These are phyloP conservation scores for Vitis hybrid DNA, from an alignment of 177 flowering plant species.

Conservation along the genomic window DNA sequence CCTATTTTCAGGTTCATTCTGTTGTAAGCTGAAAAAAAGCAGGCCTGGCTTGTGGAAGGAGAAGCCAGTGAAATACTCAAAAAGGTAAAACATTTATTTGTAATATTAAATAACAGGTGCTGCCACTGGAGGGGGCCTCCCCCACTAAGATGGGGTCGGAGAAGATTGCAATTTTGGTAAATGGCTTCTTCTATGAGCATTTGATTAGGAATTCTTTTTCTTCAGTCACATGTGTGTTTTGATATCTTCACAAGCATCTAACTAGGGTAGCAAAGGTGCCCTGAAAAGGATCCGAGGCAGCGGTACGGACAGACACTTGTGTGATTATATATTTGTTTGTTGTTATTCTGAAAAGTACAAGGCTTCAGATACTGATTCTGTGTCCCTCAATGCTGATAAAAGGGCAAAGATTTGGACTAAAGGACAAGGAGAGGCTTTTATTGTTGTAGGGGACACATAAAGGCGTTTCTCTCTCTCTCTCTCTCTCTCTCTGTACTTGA, in stretches of 20 bases:
- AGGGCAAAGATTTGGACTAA: slow-evolving; percentile 2
- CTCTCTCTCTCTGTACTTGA: neutral
- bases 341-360: slow-evolving; percentile 18
- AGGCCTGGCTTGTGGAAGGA: neutral
- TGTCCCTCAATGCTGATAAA: slow-evolving; percentile 10
- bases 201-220: neutral
- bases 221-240: neutral
- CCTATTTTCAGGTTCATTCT: slow-evolving; percentile 9
- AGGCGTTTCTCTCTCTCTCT: too few relatives aligned
- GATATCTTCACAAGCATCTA: neutral
- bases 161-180: neutral
- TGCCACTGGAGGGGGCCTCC: neutral
- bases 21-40: slow-evolving; percentile 1
- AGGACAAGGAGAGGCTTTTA: slow-evolving; percentile 21
- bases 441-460: slow-evolving; percentile 5
- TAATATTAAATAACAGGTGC: neutral
- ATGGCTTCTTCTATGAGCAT: neutral
- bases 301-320: neutral
- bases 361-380: slow-evolving; percentile 24
- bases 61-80: neutral
- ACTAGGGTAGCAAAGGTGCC: neutral
- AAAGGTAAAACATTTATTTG: neutral
- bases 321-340: slow-evolving; percentile 1
- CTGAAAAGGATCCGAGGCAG: slow-evolving; percentile 1
- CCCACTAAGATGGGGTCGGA: neutral